phyloP scores from a whole-genome alignment of 1,139 yeast genomes.

The Candida buenavistaensis region DNA sequence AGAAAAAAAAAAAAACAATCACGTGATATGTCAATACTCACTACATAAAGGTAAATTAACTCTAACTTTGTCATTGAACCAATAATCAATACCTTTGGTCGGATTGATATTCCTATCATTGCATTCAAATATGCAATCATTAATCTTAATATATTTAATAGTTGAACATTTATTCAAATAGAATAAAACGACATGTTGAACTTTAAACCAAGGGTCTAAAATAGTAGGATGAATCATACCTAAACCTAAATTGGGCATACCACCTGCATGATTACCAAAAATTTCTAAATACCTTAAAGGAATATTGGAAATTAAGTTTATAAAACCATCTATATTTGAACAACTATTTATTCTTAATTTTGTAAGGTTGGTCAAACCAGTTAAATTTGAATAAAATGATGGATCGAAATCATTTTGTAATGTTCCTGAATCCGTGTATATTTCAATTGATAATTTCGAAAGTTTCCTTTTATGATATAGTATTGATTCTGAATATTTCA shows the following conservation, averaged over 20 bases:
- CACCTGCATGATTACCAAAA: conserved; percentile 53
- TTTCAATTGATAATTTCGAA: conserved; percentile 41
- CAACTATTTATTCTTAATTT: conserved; percentile 45
- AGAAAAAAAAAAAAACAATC: too few relatives aligned
- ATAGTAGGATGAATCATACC: conserved; percentile 56
- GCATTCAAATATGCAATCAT: conserved; percentile 34
- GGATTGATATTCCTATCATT: conserved; percentile 29
- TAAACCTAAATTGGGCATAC: conserved; percentile 55
- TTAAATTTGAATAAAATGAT: conserved; percentile 15
- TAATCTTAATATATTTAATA: conserved; percentile 46
- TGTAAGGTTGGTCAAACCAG: conserved; percentile 21
- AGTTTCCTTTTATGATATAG: conserved; percentile 4
- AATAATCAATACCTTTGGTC: conserved; percentile 39
- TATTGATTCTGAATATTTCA: conserved; percentile 31
- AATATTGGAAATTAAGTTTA: conserved; percentile 24
- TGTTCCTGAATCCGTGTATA: conserved; percentile 19
- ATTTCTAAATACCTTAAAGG: conserved; percentile 43
- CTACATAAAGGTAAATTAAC: neutral
- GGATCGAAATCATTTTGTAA: conserved; percentile 21
- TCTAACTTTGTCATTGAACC: conserved; percentile 38
- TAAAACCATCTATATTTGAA: conserved; percentile 25
- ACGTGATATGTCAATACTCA: neutral
- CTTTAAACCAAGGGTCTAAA: conserved; percentile 58
- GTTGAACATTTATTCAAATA: conserved; percentile 26
- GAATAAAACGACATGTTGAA: conserved; percentile 51